Evolutionary conservation across 2,329 filamentous ascomycete species (phyloP), one percentile per base, ranked within the genome.

Genomic region (Colletotrichum eleusines): DNA sequence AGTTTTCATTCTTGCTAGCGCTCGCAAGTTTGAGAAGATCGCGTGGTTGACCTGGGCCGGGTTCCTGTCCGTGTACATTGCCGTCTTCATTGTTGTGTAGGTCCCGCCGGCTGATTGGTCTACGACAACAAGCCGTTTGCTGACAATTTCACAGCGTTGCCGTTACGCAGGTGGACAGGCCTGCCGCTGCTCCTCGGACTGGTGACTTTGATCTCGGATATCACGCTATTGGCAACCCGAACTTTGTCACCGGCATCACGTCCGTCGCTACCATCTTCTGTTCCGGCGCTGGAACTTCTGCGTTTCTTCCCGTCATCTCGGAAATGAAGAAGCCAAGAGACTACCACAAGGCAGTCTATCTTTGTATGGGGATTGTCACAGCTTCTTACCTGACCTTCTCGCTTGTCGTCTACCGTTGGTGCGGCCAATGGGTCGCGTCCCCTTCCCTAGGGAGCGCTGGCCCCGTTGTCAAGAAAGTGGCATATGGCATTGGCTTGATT

Each of bases 231-330:
- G 86, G 83, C 9, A 79, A 86, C 73, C 88, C 89, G 0, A 84
- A 81, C 26, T 91, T 91, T 75, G 84, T 86, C 0, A 85, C 83
- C 1, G 89, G 87, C 9, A 89, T 91, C 74, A 86, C 85, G 0
- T 87, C 88, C 48, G 83, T 85, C 0, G 83, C 84, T 2, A 89
- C 87, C 2, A 90, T 91, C 72, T 89, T 91, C 78, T 85, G 87
- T 67, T 88, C 87, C 2, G 85, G 84, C 8, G 86, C 88, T 0
- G 88, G 86, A 23, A 90, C 88, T 0, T 87, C 85, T 0, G 87
- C 88, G 1, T 91, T 91, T 75, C 79, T 91, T 1, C 88, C 89
- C 5, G 87, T 92, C 69, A 91, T 91, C 63, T 87, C 86, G 0
- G 90, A 92, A 79, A 92, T 92, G 89, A 82, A 81, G 51, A 82